Evolutionary conservation across 1,284 basidiomycete species (phyloP).

Genomic region (Dichomitus squalens): DNA sequence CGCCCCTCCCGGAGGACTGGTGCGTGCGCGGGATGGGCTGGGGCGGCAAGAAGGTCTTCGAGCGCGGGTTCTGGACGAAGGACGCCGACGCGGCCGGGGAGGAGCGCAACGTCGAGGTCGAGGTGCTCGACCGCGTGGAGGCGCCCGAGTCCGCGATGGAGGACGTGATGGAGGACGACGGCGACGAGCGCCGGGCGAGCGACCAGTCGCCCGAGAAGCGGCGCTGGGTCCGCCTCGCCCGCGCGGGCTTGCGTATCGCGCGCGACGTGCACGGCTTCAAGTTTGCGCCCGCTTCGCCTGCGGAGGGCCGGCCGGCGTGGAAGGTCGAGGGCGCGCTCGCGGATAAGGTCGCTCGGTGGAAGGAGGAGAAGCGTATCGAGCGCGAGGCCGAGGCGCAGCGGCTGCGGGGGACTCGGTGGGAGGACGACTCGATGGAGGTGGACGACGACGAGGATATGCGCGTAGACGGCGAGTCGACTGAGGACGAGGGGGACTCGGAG

Average conservation of each 20-base stretch:
- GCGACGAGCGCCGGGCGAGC: conserved; percentile 49
- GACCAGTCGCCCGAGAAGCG: conserved; percentile 25
- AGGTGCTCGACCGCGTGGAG: conserved; percentile 72
- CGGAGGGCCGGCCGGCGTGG: conserved; percentile 61
- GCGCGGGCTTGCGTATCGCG: conserved; percentile 72
- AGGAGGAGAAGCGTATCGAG: conserved; percentile 63
- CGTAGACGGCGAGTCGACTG: conserved; percentile 42
- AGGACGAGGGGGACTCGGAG: conserved; percentile 65
- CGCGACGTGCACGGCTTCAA: conserved; percentile 78
- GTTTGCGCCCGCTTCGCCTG: conserved; percentile 37
- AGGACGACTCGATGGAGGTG: conserved; percentile 66
- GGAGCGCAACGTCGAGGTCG: conserved; percentile 73
- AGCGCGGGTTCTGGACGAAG: conserved; percentile 87
- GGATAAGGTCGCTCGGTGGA: conserved; percentile 73
- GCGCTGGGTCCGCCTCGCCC: conserved; percentile 78
- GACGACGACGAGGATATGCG: conserved; percentile 51
- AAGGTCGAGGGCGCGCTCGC: conserved; percentile 69
- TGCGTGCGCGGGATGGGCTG: conserved; percentile 94
- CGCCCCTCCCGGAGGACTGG: conserved; percentile 93
- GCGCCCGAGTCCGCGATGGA: conserved; percentile 56
- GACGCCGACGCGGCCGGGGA: conserved; percentile 44
- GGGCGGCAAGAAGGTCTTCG: conserved; percentile 87
- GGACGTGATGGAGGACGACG: conserved; percentile 80
- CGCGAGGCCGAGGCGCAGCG: conserved; percentile 71
- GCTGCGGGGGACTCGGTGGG: conserved; percentile 60